These are phyloP conservation scores for Fusarium sp. DNA, from an alignment of 2,329 filamentous ascomycete species.

Conservation along the genomic window DNA sequence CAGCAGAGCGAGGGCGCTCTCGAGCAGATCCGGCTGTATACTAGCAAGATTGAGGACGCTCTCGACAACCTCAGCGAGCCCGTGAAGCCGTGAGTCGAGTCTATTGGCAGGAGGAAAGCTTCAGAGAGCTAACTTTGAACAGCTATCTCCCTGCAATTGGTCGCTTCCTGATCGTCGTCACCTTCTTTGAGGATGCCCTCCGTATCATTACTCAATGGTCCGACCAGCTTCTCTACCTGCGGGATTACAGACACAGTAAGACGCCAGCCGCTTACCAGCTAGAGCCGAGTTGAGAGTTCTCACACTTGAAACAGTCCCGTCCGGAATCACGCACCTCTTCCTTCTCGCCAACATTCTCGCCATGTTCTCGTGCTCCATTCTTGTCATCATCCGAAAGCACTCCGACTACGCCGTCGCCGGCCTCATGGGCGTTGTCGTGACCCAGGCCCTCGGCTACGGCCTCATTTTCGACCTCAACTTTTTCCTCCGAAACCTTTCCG, in stretches of 20 bases:
- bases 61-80: constrained; percentile 90
- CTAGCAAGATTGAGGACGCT: constrained; percentile 97
- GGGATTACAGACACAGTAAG: constrained; percentile 94
- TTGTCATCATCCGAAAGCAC: constrained; percentile 93
- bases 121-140: constrained; percentile 41
- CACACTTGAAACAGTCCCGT: constrained; percentile 73
- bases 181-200: constrained; percentile 95
- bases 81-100: constrained; percentile 81
- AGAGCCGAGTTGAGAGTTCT: constrained; percentile 17
- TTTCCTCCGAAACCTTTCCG: constrained; percentile 98
- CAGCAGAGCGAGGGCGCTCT: constrained; percentile 73
- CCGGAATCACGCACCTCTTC: constrained; percentile 91
- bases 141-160: constrained; percentile 96
- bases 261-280: constrained; percentile 23
- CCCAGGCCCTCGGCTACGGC: constrained; percentile 95
- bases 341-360: constrained; percentile 89
- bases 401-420: constrained; percentile 93
- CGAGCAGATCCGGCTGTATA: constrained; percentile 92
- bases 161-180: constrained; percentile 97
- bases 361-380: constrained; percentile 83
- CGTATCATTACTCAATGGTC: constrained; percentile 98
- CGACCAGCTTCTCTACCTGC: constrained; percentile 93
- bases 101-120: neutral
- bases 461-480: constrained; percentile 99
- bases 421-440: constrained; percentile 89